These are phyloP conservation scores for Colletotrichum magnum DNA, from an alignment of 2,329 filamentous ascomycete genomes.

Conservation along the genomic window DNA sequence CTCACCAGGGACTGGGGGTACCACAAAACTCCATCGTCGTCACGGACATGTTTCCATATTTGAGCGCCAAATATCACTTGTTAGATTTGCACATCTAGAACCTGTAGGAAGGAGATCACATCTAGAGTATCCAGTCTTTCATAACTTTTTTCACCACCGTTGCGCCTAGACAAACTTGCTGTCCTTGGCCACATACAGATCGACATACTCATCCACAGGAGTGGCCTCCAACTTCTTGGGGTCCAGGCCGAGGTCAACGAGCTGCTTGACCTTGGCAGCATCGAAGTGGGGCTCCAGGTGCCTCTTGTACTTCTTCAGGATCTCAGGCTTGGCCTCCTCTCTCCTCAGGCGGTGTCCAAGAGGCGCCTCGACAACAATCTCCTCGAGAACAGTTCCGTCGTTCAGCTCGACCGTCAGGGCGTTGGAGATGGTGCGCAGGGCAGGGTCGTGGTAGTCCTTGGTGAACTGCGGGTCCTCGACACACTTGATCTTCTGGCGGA, in stretches of 20 bases:
- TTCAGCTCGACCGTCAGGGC: conserved; percentile 95
- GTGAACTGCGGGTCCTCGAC: conserved; percentile 98
- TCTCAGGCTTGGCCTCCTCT: conserved; percentile 98
- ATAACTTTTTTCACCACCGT: not conserved
- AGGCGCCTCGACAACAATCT: conserved; percentile 93
- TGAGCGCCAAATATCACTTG: conserved; percentile 13
- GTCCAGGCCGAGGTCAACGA: conserved; percentile 85
- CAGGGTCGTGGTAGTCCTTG: conserved; percentile 93
- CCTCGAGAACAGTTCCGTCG: conserved; percentile 91
- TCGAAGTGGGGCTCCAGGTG: conserved; percentile 89
- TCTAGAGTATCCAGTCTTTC: conserved; percentile 33
- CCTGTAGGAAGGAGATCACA: conserved; percentile 4
- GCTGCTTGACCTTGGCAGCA: conserved; percentile 82
- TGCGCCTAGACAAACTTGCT: conserved; percentile 68
- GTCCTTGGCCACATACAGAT: conserved; percentile 79
- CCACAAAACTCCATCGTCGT: not conserved
- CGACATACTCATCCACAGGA: conserved; percentile 93
- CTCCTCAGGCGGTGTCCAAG: conserved; percentile 91
- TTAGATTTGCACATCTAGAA: conserved; percentile 24
- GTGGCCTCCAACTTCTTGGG: conserved; percentile 81
- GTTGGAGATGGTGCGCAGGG: conserved; percentile 96
- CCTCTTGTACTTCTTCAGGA: conserved; percentile 94
- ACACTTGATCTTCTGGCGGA: conserved; percentile 94
- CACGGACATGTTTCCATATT: not conserved
- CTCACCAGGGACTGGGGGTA: not conserved